These are phyloP conservation scores for Micractinium conductrix DNA, from an alignment of 139 green algal genomes.

Conservation along the genomic window DNA sequence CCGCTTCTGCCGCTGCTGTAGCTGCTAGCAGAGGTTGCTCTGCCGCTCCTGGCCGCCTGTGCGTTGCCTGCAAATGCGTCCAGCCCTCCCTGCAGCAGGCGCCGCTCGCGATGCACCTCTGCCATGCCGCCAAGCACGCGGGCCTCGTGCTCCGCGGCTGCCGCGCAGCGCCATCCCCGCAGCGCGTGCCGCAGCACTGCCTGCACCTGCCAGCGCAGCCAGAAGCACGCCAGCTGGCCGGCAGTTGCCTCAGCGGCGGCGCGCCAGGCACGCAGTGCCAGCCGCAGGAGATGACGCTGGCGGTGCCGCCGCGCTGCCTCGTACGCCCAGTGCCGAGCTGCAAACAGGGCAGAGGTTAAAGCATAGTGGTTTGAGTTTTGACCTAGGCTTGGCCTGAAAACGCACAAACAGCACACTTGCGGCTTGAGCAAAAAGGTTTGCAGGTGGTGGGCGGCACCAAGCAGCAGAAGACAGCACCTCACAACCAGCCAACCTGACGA, in stretches of 20 bases:
- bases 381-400: no score
- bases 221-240: conserved; percentile 12
- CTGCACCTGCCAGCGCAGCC: conserved; percentile 33
- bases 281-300: not conserved
- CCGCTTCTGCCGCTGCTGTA: not conserved
- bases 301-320: not conserved
- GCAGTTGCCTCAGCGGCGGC: conserved; percentile 12
- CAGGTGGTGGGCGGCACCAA: not conserved
- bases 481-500: conserved; percentile 10
- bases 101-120: conserved; percentile 7
- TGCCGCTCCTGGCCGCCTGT: not conserved
- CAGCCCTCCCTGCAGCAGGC: not conserved
- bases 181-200: conserved; percentile 5
- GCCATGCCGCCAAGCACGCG: not conserved
- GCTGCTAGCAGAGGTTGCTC: not conserved
- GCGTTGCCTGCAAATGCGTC: not conserved
- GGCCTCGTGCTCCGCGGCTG: not conserved
- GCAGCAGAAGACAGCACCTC: not conserved
- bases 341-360: no score
- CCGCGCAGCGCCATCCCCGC: conserved; percentile 1
- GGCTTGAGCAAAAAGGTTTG: no score
- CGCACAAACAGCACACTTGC: no score
- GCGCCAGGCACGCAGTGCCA: not conserved
- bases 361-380: no score
- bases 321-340: conserved; percentile 20